Conservation (phyloP, 176 grass and related monocot species). For the Aegilops sharonensis region DNA sequence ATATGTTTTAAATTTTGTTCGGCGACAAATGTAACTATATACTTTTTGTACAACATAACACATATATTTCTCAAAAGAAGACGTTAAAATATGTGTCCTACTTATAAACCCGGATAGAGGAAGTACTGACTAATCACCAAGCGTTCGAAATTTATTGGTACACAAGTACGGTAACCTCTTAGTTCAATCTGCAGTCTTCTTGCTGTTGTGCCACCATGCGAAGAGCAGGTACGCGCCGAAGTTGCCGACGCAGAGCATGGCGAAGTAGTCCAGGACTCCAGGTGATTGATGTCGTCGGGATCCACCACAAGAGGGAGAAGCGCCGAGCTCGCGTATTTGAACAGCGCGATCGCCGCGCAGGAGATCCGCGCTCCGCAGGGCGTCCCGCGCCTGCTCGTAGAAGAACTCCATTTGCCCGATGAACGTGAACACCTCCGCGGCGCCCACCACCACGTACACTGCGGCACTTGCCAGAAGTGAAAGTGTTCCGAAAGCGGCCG, state of each 20-base stretch:
- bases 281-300: constrained; percentile 64
- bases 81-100: too few relatives aligned
- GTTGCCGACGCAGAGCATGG: constrained; percentile 31
- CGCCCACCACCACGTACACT: constrained; percentile 52
- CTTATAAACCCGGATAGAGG: too few relatives aligned
- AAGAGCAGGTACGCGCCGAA: constrained; percentile 29
- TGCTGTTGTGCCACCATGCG: too few relatives aligned
- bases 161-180: neutral
- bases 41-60: too few relatives aligned
- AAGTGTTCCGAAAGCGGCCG: neutral
- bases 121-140: too few relatives aligned
- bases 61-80: too few relatives aligned
- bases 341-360: neutral
- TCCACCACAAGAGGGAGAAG: constrained; percentile 47
- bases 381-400: constrained; percentile 24
- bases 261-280: constrained; percentile 43
- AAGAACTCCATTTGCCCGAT: too few relatives aligned
- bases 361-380: constrained; percentile 52
- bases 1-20: too few relatives aligned
- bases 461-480: neutral
- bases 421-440: neutral
- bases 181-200: constrained; percentile 7
- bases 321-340: constrained; percentile 42
- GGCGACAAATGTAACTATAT: too few relatives aligned
- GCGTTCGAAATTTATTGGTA: too few relatives aligned